Base-by-base conservation (phyloP, 148 eudicot species). In the Nyssa sinensis region DNA sequence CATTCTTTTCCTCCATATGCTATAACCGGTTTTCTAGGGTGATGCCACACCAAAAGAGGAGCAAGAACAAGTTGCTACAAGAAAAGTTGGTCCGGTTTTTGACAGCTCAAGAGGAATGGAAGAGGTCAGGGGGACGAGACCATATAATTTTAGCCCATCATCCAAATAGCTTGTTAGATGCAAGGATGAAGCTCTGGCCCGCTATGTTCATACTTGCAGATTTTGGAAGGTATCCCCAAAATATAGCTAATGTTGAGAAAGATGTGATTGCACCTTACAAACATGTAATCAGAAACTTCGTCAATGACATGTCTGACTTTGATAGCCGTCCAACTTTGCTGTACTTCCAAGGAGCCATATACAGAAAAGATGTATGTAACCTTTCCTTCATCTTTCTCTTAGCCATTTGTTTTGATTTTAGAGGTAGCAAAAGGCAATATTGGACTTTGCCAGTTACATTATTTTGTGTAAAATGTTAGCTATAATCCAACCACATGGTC, bases 211-310 rank as follows among this genome's bases (percentile, higher is more conserved):
- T 96, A 66, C 90, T 96, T 10, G 83, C 99, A 3, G 99, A 96
- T 88, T 93, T 96, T 39, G 99, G 99, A 41, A 93, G 99, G 91
- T 96, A 96, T 76, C 97, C 99, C 11, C 89, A 91, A 0, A 87
- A 75, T 75, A 73, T 96, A 66, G 99, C 99, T n/a, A 91, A 96
- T 81, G 90, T 89, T 72, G 89, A 89, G 81, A 96, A 96, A 83
- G 99, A 96, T 74, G 89, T 96, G 64, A 96, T 96, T 76, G 98
- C 98, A 62, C 99, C 99, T 67, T 96, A 96, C 66, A 85, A 80
- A 60, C 99, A 96, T 81, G 88, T 96, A 35, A 80, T 93, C 77
- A 79, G 77, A 53, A 81, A 84, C 23, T 91, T 74, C 80, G 88
- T 68, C 62, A 82, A 93, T 70, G 99, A 96, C 70, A 74, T 87